Conservation (phyloP, 441 rosid species). For the Populus trichocarpa region DNA sequence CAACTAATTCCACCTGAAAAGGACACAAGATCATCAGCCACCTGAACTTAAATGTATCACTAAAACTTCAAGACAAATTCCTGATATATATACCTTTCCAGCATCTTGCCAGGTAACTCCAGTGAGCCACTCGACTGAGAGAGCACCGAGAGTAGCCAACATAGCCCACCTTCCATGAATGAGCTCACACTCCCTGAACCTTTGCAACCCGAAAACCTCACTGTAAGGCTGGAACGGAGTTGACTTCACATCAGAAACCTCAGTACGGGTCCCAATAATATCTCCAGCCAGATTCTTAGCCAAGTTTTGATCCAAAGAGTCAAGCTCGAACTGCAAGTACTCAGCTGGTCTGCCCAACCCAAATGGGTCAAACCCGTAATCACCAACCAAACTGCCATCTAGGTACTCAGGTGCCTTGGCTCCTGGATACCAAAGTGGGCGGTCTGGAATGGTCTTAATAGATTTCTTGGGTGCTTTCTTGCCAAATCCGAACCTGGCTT, state of each 20-base stretch:
- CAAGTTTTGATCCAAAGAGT: slow-evolving; percentile 87
- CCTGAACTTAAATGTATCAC: no score
- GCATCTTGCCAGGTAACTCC: slow-evolving; percentile 98
- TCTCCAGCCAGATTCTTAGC: slow-evolving; percentile 76
- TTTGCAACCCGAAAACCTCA: slow-evolving; percentile 86
- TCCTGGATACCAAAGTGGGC: slow-evolving; percentile 90
- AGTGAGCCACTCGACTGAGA: slow-evolving; percentile 82
- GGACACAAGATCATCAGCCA: background rate
- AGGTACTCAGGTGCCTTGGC: slow-evolving; percentile 78
- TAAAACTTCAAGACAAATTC: background rate
- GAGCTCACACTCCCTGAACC: slow-evolving; percentile 92
- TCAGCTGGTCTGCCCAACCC: slow-evolving; percentile 91
- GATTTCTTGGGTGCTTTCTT: slow-evolving; percentile 56
- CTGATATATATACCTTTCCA: slow-evolving; percentile 56
- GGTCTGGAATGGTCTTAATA: slow-evolving; percentile 40
- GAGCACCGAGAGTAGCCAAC: slow-evolving; percentile 92
- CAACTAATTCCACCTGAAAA: slow-evolving; percentile 76
- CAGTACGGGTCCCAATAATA: slow-evolving; percentile 71
- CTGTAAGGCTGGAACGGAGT: slow-evolving; percentile 91
- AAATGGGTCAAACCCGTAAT: slow-evolving; percentile 88
- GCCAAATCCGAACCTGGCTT: slow-evolving; percentile 70
- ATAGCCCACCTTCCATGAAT: slow-evolving; percentile 97
- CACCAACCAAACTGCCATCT: slow-evolving; percentile 84
- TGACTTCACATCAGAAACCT: slow-evolving; percentile 54
- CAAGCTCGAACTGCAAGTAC: slow-evolving; percentile 80